Conservation (phyloP, 257 asterid genomes). For the Lycium barbarum region DNA sequence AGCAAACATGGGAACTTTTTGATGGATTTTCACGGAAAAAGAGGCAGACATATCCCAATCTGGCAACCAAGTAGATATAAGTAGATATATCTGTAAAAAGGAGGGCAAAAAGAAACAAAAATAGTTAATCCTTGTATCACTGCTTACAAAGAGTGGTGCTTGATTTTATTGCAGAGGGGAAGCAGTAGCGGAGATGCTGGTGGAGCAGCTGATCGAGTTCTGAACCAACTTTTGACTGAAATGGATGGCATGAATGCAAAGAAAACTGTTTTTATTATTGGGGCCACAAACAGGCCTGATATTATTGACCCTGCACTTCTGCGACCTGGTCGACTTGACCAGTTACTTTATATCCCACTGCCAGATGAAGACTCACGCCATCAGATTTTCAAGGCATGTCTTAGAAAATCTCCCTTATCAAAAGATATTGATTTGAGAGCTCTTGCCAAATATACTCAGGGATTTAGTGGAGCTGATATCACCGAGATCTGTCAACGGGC, state of each 20-base stretch:
- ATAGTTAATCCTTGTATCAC: constrained; percentile 21
- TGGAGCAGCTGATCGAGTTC: constrained; percentile 70
- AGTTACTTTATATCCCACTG: constrained; percentile 62
- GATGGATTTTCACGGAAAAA: neutral
- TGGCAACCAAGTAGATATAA: neutral
- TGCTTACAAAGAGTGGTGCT: constrained; percentile 15
- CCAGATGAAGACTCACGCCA: constrained; percentile 67
- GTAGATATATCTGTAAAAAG: neutral
- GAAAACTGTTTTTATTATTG: constrained; percentile 65
- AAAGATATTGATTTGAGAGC: constrained; percentile 58
- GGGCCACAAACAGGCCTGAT: constrained; percentile 70
- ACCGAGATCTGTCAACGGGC: constrained; percentile 66
- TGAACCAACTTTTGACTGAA: constrained; percentile 65
- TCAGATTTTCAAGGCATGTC: constrained; percentile 62
- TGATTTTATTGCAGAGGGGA: constrained; percentile 50
- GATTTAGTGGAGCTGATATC: constrained; percentile 67
- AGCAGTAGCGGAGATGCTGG: constrained; percentile 68
- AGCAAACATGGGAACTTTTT: neutral
- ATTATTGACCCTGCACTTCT: constrained; percentile 64
- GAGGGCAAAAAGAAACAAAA: constrained; percentile 17
- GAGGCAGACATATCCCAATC: neutral
- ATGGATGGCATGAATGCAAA: constrained; percentile 71
- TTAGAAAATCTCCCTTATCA: constrained; percentile 59
- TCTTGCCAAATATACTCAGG: constrained; percentile 63
- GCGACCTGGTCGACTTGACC: constrained; percentile 72